Base-by-base conservation (phyloP, 306 rosid genomes). In the Gastrolobium bilobum region DNA sequence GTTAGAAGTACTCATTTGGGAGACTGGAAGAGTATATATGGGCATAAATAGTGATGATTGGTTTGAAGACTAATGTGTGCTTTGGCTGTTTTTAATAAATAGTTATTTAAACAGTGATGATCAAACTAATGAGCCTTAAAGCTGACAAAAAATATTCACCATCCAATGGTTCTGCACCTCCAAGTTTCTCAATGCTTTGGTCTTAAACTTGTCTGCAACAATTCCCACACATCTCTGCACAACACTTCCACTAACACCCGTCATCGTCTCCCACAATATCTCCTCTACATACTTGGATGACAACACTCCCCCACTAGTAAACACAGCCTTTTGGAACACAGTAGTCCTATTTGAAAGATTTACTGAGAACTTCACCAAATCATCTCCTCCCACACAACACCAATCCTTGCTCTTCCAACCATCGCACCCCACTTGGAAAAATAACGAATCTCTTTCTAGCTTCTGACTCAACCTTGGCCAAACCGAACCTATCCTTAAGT, bases 121-220 rank as follows among this genome's bases (percentile, higher is more conserved):
- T 83, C 89, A 93, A 88, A 83, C 91, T 79, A 82, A 84, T 10
- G 78, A 93, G 80, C 94, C 97, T 79, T 89, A 92, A 80, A 93
- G 84, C 90, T 89, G 96, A 87, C 97, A 93, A 47, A 86, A 80
- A 66, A 93, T 80, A 65, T 93, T 93, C 75, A 93, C 96, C 97
- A 93, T 93, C 97, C 97, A 91, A 46, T 86, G 96, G 77, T 91
- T 88, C 88, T 87, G 91, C 73, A 75, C 62, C 89, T 93, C 97
- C 89, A 93, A 86, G 83, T 86, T 90, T 85, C 84, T 89, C 86
- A 93, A 85, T 10, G 97, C 97, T 85, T 91, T 89, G 76, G 80
- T 85, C 83, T 93, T 93, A 82, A 86, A 93, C 84, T 82, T 93
- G 76, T 93, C 97, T 3, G 92, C 82, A 56, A 93, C 90, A 64